Evolutionary conservation across 176 grass and related monocot species (phyloP).

Genomic region (Avena sativa): DNA sequence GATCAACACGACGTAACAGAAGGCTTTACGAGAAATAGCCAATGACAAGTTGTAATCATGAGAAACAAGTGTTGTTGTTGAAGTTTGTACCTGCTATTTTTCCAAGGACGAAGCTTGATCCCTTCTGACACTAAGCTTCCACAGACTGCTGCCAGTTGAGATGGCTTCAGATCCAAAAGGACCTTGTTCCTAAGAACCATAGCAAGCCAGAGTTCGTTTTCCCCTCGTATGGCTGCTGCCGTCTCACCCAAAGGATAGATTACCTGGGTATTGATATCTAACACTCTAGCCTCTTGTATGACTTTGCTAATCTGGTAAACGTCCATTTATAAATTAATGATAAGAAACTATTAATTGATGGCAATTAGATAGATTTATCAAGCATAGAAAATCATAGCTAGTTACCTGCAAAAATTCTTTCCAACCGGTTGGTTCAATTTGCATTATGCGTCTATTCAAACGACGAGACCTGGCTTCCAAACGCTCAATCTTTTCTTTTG

Average conservation of each 20-base stretch:
- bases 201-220: conserved; percentile 97
- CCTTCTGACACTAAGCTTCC: conserved; percentile 99
- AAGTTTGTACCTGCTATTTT: conserved; percentile 71
- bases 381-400: conserved; percentile 36
- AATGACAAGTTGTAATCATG: conserved; percentile 8
- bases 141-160: conserved; percentile 92
- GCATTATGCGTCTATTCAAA: conserved; percentile 71
- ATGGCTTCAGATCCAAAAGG: conserved; percentile 85
- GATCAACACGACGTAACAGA: conserved; percentile 35
- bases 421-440: conserved; percentile 99
- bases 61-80: conserved; percentile 10
- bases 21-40: conserved; percentile 23
- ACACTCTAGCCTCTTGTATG: conserved; percentile 91
- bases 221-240: conserved; percentile 86
- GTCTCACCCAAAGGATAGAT: conserved; percentile 98
- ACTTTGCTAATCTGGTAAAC: conserved; percentile 86
- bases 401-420: conserved; percentile 97
- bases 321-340: conserved; percentile 44
- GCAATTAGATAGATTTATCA: conserved; percentile 37
- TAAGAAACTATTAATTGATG: background rate
- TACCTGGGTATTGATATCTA: conserved; percentile 88
- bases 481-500: conserved; percentile 85
- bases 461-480: conserved; percentile 77
- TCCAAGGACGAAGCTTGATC: conserved; percentile 95
- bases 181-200: conserved; percentile 94